Base-by-base conservation (phyloP, 1,284 basidiomycete genomes). In the Clitocybe nebularis region DNA sequence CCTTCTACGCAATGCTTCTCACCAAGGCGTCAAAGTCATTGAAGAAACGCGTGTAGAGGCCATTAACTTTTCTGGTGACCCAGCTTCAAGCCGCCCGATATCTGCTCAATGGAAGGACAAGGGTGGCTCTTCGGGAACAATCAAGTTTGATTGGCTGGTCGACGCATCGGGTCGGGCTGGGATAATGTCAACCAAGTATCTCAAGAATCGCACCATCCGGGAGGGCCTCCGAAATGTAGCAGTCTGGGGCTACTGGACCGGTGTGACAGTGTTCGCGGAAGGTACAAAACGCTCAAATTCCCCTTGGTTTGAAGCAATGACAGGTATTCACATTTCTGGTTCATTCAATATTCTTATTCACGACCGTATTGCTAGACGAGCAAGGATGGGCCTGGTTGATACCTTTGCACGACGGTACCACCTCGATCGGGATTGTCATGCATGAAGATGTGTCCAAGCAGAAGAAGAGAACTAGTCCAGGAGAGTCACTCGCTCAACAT, bases 331-430 rank as follows among this genome's bases (percentile, higher is more conserved):
- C 34, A 24, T 20, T 9, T 8, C 36, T n/a, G 14, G 11, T 6
- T 20, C 14, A 17, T 25, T 8, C 23, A 9, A 10, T 14, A 6
- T 19, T 30, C 5, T 17, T 10, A 26, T 20, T 16, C 3, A 17
- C 21, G 20, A 32, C 36, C 21, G 5, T 9, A 29, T 37, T 9
- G 19, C 26, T 49, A 81, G 79, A 82, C 44, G 72, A 78, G 51
- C 71, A 72, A 19, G 80, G 79, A 3, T 82, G 79, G 80, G 74
- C 69, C 5, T 82, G 80, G 56, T 77, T 78, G 44, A 82, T 82
- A 28, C 80, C 80, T 3, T 63, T 82, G 19, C 70, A 75, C 47
- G 67, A 72, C 42, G 76, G 72, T 1, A 68, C 72, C 14, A 17
- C 19, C 29, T 81, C 79, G 3, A 63, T 81, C 3, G 79, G 79